These are phyloP conservation scores for Dictyostelium citrinum DNA, from an alignment of 78 protist genomes.

Conservation along the genomic window DNA sequence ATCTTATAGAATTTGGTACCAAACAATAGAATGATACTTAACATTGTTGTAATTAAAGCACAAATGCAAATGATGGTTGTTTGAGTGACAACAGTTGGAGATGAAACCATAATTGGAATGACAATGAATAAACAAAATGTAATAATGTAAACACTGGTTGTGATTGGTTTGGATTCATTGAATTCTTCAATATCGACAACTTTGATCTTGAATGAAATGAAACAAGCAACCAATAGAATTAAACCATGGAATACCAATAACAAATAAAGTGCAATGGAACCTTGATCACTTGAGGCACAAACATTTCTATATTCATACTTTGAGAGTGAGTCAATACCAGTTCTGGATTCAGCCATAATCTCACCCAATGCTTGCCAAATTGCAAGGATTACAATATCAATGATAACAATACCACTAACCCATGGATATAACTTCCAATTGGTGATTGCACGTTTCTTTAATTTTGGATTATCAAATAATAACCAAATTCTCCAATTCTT, in stretches of 20 bases:
- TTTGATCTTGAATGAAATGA: conserved; percentile 34
- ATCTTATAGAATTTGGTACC: conserved; percentile 5
- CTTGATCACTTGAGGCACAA: not conserved
- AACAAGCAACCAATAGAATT: conserved; percentile 40
- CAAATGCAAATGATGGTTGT: conserved; percentile 18
- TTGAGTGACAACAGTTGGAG: not conserved
- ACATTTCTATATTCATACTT: conserved; percentile 12
- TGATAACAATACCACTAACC: not conserved
- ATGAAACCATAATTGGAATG: conserved; percentile 34
- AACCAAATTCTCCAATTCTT: conserved; percentile 58
- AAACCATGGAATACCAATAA: conserved; percentile 32
- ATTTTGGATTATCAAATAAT: conserved; percentile 41
- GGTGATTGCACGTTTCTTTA: conserved; percentile 8
- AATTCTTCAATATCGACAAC: conserved; percentile 23
- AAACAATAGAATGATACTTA: not conserved
- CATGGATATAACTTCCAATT: conserved; percentile 24
- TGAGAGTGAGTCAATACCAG: not conserved
- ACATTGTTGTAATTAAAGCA: not conserved
- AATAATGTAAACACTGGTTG: conserved; percentile 14
- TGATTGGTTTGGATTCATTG: conserved; percentile 23
- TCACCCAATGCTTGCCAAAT: conserved; percentile 9
- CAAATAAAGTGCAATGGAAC: not conserved
- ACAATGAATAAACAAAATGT: conserved; percentile 47
- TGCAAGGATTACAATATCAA: not conserved
- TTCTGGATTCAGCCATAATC: not conserved